Base-by-base conservation (phyloP, 805 yeast genomes). In the Yamadazyma olivae region DNA sequence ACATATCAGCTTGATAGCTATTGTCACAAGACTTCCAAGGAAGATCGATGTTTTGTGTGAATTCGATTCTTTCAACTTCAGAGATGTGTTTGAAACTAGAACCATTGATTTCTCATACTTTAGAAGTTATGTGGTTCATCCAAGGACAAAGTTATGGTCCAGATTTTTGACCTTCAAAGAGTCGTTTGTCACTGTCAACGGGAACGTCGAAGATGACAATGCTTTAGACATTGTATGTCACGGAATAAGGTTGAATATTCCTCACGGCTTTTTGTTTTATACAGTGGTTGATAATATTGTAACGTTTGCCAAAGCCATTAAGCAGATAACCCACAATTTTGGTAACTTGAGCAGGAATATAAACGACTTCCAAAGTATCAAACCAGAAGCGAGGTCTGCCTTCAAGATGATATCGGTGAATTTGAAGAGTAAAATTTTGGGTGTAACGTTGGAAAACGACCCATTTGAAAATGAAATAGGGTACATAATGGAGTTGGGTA, bases 381-480 rank as follows among this genome's bases (percentile, higher is more conserved):
- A 54, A 43, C 64, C 75, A 29, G 35, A 13, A 41, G 70, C 31
- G 44, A 62, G 59, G n/a, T 56, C 64, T 0, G 70, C 75, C 0
- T 44, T 65, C 3, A 42, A 61, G 13, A 63, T 91, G 6, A 90
- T 90, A 10, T 63, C 60, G 15, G 59, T 87, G 2, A 70, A 73
- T 16, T 46, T 89, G 24, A 71, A 63, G 27, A 67, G 95, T 0
- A 66, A 66, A 5, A 64, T 75, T 27, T 67, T 86, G 43, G 66
- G 82, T 4, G 61, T 89, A 25, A 70, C 82, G 17, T 68, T 89
- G 44, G 95, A 86, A 38, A 95, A 86, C 56, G 97, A 91, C 57
- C 91, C 95, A 6, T 89, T 90, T 55, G 98, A 91, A 57, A 67
- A 79, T 6, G 81, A 86, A 48, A 60, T 90, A 31, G 73, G 77